Base-by-base conservation (phyloP, 371 early-diverging fungal species). In the Rhizopus stolonifer region DNA sequence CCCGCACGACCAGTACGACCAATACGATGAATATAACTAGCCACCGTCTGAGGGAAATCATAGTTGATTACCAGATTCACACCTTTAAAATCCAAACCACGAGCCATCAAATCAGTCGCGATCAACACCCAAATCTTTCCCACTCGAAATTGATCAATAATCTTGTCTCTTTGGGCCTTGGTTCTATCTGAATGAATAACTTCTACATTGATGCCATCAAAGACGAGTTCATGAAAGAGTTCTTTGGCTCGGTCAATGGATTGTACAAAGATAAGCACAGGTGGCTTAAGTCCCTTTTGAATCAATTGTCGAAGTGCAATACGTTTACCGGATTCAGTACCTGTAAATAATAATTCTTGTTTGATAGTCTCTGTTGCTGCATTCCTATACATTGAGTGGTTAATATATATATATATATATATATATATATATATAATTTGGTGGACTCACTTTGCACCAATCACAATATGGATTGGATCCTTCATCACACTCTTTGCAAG, bases 91-190 rank as follows among this genome's bases (percentile, higher is more conserved):
- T 92, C 99, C 25, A 99, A 78, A 61, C 99, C 99, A 83, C 99
- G 91, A 24, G 99, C 96, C 50, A 98, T 99, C 7, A 99, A 97
- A 57, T 99, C 99, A 21, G 99, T 99, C 22, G 99, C 99, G 7
- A 99, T 96, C 80, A 99, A 43, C 91, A 86, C 19, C 92, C 96
- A 15, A 22, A 94, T 85, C 52, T 87, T 84, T 26, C 98, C 96
- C 15, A 74, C 64, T 21, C 94, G 86, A 77, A 99, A 99, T 49
- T 86, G 85, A 52, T 92, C 82, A 21, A 99, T 86, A 44, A 95
- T 89, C 50, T 82, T 77, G 86, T 78, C 62, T 91, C 88, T 88
- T 72, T 99, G 98, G 45, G 83, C 80, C 52, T 91, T 89, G 48
- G 91, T 87, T 58, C 93, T 88, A 36, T 94, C 95, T 4, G 97